Conservation (phyloP, 768 basidiomycete species). For the Scleroderma bovista region DNA sequence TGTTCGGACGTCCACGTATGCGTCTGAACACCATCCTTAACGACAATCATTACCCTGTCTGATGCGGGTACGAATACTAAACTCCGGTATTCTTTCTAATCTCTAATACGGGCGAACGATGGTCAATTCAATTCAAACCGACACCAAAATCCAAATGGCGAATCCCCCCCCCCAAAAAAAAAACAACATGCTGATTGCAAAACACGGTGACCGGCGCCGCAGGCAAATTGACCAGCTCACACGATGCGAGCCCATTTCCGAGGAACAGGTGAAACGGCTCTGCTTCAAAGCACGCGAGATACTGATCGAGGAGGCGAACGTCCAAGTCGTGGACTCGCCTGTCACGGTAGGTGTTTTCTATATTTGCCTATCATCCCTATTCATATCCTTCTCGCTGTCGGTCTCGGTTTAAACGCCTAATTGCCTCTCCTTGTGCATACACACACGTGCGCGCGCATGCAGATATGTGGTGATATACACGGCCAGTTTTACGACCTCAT, state of each 20-base stretch:
- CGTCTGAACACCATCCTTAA: neutral
- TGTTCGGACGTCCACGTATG: neutral
- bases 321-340: slow-evolving; percentile 92
- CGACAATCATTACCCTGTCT: neutral
- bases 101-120: too few relatives aligned
- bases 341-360: slow-evolving; percentile 67
- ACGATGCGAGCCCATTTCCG: slow-evolving; percentile 92
- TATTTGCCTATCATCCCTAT: neutral
- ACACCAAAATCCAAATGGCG: too few relatives aligned
- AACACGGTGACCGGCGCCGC: slow-evolving; percentile 11
- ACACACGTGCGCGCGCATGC: slow-evolving; percentile 20
- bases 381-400: neutral
- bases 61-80: too few relatives aligned
- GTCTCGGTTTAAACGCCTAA: neutral
- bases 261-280: slow-evolving; percentile 91
- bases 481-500: slow-evolving; percentile 96
- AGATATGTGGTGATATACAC: slow-evolving; percentile 96
- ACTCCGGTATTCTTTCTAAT: too few relatives aligned
- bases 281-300: slow-evolving; percentile 97
- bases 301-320: slow-evolving; percentile 95
- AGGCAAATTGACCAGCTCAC: slow-evolving; percentile 95
- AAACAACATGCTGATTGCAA: neutral
- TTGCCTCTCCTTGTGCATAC: neutral
- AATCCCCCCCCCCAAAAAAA: neutral
- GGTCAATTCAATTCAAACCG: too few relatives aligned